Evolutionary conservation across 1,139 yeast species (phyloP).

Genomic region (Wickerhamomyces sp.): DNA sequence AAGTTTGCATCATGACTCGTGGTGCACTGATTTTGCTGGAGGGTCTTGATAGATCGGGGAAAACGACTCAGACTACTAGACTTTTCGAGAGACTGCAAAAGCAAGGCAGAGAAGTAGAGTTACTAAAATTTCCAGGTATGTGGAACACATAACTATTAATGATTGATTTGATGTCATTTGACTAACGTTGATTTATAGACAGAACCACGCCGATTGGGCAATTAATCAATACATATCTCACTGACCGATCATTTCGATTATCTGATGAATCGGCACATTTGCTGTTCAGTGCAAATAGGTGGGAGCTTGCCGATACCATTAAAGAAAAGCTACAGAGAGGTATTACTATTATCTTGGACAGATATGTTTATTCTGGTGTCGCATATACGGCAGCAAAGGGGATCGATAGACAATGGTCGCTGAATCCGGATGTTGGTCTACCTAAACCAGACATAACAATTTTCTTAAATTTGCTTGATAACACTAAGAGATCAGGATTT

Average conservation of each 20-base stretch:
- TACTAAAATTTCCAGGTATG: slow-evolving; percentile 67
- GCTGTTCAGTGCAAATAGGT: slow-evolving; percentile 87
- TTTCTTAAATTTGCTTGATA: slow-evolving; percentile 62
- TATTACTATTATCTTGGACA: slow-evolving; percentile 61
- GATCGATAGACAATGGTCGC: slow-evolving; percentile 69
- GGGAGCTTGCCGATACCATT: slow-evolving; percentile 71
- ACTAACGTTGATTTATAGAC: slow-evolving; percentile 33
- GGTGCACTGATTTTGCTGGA: slow-evolving; percentile 81
- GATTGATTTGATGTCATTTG: background rate
- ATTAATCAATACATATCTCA: slow-evolving; percentile 70
- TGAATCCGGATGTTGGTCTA: slow-evolving; percentile 75
- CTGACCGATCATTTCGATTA: slow-evolving; percentile 42
- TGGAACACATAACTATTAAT: background rate
- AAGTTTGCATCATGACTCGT: slow-evolving; percentile 30
- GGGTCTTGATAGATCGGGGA: slow-evolving; percentile 94
- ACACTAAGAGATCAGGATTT: slow-evolving; percentile 64
- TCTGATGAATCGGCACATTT: slow-evolving; percentile 82
- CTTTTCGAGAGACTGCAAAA: slow-evolving; percentile 37
- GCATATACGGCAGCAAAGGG: slow-evolving; percentile 92
- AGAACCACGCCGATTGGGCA: slow-evolving; percentile 78
- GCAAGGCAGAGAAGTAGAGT: slow-evolving; percentile 32
- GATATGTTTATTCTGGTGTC: slow-evolving; percentile 90
- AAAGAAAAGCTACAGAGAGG: slow-evolving; percentile 46
- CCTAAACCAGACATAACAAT: slow-evolving; percentile 84
- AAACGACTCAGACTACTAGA: slow-evolving; percentile 74